A percentile compares a stretch with the other conserved stretches of the same genome.
Conservation (phyloP, 805 yeast genomes). For the Lachancea nothofagi region DNA sequence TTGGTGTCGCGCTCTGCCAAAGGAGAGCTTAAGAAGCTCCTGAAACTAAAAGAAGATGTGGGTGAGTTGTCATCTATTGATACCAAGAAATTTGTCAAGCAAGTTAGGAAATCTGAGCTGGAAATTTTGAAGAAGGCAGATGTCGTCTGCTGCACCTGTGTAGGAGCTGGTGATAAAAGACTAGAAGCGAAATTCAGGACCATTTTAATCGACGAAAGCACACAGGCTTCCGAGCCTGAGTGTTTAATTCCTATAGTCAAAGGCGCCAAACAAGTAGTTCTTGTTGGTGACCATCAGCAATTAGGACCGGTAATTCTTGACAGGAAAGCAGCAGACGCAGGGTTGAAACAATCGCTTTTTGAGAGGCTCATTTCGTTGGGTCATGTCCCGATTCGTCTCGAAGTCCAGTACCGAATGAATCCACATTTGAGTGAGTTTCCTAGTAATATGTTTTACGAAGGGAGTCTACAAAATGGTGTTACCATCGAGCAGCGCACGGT, state of each 20-base stretch:
- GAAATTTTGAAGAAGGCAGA: constrained; percentile 52
- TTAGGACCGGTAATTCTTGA: constrained; percentile 87
- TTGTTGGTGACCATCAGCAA: constrained; percentile 96
- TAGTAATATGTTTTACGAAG: constrained; percentile 88
- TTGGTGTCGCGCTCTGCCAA: constrained; percentile 44
- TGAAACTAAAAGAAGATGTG: constrained; percentile 51
- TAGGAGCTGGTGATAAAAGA: constrained; percentile 80
- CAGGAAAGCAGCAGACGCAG: constrained; percentile 77
- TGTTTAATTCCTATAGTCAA: constrained; percentile 81
- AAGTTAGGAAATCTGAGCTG: constrained; percentile 45
- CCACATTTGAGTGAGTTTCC: constrained; percentile 84
- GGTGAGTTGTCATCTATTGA: constrained; percentile 65
- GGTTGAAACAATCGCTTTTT: constrained; percentile 78
- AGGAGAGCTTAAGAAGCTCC: constrained; percentile 53
- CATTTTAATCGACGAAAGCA: constrained; percentile 85
- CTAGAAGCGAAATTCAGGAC: constrained; percentile 60
- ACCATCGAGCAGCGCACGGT: constrained; percentile 65
- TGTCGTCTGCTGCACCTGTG: constrained; percentile 87
- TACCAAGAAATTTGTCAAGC: constrained; percentile 38
- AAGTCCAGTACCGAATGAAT: constrained; percentile 94
- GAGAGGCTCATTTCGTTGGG: constrained; percentile 81
- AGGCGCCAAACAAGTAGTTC: constrained; percentile 82
- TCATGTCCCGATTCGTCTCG: constrained; percentile 76
- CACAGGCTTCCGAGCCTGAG: constrained; percentile 93
- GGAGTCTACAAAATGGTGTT: constrained; percentile 87